Evolutionary conservation across 225 moss, liverwort and hornwort species (phyloP).

Genomic region (Pleurozium schreberi): DNA sequence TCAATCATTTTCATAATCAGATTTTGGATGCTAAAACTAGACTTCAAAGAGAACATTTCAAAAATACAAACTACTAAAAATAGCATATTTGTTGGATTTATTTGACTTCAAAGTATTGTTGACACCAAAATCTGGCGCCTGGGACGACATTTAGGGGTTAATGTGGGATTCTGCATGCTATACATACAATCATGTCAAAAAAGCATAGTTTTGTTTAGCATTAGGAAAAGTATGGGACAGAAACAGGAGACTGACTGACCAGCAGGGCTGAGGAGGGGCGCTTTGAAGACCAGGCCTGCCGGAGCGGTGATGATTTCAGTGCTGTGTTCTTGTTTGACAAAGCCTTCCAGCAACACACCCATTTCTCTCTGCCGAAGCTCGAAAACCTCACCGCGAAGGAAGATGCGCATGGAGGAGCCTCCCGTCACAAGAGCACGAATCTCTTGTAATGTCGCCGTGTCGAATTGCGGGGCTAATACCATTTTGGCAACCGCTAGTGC

Average conservation of each 20-base stretch:
- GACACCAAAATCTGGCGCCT: too few relatives aligned
- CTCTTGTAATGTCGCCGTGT: constrained; percentile 61
- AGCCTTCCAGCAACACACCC: constrained; percentile 85
- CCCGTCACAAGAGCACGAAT: constrained; percentile 53
- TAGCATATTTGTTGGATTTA: too few relatives aligned
- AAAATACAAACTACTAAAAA: too few relatives aligned
- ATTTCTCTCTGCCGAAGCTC: constrained; percentile 50
- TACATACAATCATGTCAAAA: too few relatives aligned
- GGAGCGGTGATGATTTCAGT: constrained; percentile 67
- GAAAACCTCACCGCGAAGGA: constrained; percentile 74
- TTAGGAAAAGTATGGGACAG: too few relatives aligned
- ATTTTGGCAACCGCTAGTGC: constrained; percentile 70
- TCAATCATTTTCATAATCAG: too few relatives aligned
- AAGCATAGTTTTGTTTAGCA: too few relatives aligned
- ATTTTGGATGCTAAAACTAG: too few relatives aligned
- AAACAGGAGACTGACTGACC: constrained; percentile 15
- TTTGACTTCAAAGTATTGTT: too few relatives aligned
- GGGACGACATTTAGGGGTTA: too few relatives aligned
- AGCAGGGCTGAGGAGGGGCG: constrained; percentile 13
- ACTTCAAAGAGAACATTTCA: too few relatives aligned
- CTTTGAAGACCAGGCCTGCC: constrained; percentile 36
- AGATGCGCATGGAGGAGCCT: constrained; percentile 55
- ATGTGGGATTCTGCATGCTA: too few relatives aligned
- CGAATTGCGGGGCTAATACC: constrained; percentile 59
- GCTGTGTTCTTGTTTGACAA: constrained; percentile 67